A percentile compares a stretch with the other conserved stretches of the same genome.
phyloP scores from a whole-genome alignment of 1,284 basidiomycete genomes.

The Coniferiporia weirii region DNA sequence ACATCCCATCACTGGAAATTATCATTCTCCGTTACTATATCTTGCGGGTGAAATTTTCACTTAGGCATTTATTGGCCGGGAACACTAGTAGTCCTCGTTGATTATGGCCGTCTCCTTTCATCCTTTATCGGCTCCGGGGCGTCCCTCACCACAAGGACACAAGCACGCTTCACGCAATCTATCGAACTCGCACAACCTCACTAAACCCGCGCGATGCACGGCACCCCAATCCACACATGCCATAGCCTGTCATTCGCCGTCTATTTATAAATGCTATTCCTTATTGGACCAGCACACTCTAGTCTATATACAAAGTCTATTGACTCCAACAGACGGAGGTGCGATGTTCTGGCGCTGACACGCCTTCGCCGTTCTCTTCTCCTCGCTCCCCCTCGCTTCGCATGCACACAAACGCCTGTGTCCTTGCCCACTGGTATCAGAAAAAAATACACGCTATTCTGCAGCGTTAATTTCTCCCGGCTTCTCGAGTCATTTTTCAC shows the following conservation, averaged over 20 bases:
- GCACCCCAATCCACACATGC: not conserved
- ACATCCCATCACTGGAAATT: not conserved
- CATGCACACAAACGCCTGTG: not conserved
- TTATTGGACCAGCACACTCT: not conserved
- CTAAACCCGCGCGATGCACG: not conserved
- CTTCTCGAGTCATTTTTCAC: too few species aligned
- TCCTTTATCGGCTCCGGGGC: too few species aligned
- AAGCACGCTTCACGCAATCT: too few species aligned
- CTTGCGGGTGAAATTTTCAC: too few species aligned
- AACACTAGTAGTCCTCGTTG: too few species aligned
- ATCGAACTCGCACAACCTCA: not conserved
- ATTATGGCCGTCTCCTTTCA: too few species aligned
- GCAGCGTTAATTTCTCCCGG: too few species aligned
- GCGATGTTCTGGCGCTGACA: not conserved
- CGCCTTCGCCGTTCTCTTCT: not conserved
- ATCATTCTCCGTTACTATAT: not conserved
- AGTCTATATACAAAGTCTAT: not conserved
- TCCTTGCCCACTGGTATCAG: not conserved
- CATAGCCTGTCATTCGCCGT: not conserved
- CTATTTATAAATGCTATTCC: not conserved
- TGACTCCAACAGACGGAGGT: not conserved
- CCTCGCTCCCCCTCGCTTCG: not conserved
- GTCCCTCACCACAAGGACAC: too few species aligned
- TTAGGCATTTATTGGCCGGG: too few species aligned
- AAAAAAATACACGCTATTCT: too few species aligned